Evolutionary conservation across 1,284 basidiomycete genomes (phyloP), one percentile per base, ranked within the genome.

Genomic region (Malassezia caprae): DNA sequence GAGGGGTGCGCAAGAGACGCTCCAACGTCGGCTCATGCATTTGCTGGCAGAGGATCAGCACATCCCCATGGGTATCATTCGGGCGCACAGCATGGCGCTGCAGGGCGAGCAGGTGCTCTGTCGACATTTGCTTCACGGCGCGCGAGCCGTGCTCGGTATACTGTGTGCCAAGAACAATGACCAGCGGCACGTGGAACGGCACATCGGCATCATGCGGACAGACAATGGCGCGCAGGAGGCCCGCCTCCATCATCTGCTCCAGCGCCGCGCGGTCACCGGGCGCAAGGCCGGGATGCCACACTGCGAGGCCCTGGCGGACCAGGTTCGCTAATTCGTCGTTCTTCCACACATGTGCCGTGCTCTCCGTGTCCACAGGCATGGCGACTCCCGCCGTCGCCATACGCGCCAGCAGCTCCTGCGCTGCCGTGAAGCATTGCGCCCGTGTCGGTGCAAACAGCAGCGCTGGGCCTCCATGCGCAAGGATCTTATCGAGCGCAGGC

Each of bases 131-230:
- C 21, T 39, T 28, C n/a, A 48, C 34, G 23, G 21, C 8, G 2
- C 45, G 80, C 80, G 43, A 90, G 68, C 62, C 85, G 19, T 81
- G 67, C 45, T 83, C 79, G 30, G 85, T 76, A 72, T 88, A 94
- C 74, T 98, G 93, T 6, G 91, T 90, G 24, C 90, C 87, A 84
- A 96, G 86, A 45, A 90, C 84, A 32, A 96, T 79, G 13, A 96
- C 90, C 3, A 83, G 82, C 4, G 81, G 80, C 0, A 87, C 87
- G 32, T 84, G 82, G 12, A 90, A 81, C 3, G 89, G 87, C 12
- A 96, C 84, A 90, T 90, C 94, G 21, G 84, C 80, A 43, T 93
- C 88, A 34, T 84, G 82, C 0, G 91, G 83, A 0, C 83, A 84
- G 56, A 98, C 78, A 34, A 99, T 78, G 4, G 90, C 84, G n/a